Conservation (phyloP, 2,329 filamentous ascomycete species). For the Verticillium nonalfalfae region DNA sequence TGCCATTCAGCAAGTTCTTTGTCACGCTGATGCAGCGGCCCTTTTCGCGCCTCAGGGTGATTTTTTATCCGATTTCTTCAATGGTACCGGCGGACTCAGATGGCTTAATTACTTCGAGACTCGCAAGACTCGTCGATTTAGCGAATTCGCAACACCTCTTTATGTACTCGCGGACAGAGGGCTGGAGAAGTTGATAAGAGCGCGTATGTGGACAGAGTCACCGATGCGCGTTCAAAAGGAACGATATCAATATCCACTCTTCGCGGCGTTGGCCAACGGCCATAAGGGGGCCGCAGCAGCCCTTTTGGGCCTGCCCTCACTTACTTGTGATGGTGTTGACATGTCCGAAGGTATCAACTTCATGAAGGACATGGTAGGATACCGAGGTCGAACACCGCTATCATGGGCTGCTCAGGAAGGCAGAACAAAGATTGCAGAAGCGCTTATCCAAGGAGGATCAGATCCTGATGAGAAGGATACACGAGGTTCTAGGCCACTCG, state of each 20-base stretch:
- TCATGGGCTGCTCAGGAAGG: constrained; percentile 17
- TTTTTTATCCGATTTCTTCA: constrained; percentile 23
- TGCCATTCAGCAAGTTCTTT: constrained; percentile 29
- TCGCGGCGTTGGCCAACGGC: constrained; percentile 24
- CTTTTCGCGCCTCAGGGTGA: constrained; percentile 17
- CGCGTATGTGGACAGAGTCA: constrained; percentile 9
- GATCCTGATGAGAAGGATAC: not conserved
- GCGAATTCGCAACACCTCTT: constrained; percentile 14
- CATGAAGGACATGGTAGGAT: not conserved
- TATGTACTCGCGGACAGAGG: constrained; percentile 28
- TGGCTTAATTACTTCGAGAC: constrained; percentile 22
- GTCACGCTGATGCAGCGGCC: constrained; percentile 30
- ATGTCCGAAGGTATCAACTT: constrained; percentile 1
- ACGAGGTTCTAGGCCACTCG: constrained; percentile 8
- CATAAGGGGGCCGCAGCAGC: constrained; percentile 17
- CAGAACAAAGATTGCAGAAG: constrained; percentile 10
- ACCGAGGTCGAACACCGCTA: constrained; percentile 10
- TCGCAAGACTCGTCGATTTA: constrained; percentile 17
- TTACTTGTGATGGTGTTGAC: not conserved
- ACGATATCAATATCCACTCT: constrained; percentile 24
- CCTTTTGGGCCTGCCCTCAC: constrained; percentile 13
- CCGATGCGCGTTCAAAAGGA: constrained; percentile 17
- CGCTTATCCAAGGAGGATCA: constrained; percentile 8
- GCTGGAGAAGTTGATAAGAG: constrained; percentile 19
- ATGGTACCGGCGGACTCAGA: constrained; percentile 20